Evolutionary conservation across 495 filamentous ascomycete genomes (phyloP), one percentile per base, ranked within the genome.

Genomic region (Penicillium soppii): DNA sequence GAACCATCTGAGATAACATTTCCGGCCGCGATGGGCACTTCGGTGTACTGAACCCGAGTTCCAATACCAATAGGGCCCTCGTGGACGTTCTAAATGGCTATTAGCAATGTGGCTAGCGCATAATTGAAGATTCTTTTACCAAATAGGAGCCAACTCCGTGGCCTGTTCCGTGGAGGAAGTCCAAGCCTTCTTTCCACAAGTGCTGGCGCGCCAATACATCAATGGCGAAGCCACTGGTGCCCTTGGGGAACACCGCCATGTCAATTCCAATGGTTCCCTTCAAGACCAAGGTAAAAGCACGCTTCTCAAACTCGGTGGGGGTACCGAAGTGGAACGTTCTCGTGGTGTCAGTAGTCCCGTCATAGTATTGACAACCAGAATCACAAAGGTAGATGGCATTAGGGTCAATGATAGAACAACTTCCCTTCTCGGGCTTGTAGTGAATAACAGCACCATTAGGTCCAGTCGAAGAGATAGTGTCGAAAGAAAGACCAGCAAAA

Each of bases 41-140:
- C 95, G 7, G 89, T 85, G 65, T 92, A 97, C 57, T 95, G 89
- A 23, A 92, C 79, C 36, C 92, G 81, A 5, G 91, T 96, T 16
- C 95, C 95, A 43, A 99, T 91, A 17, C 95, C 95, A 50, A 99
- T 95, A 6, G 95, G 95, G 0, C 95, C 95, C 67, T 99, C 95
- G 68, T 99, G 95, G 2, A 99, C 95, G 54, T 97, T 97, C 66
- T 92, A 58, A 42, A 62, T 12, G 17, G 12, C 13, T 9, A 27
- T 71, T 49, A 71, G 58, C 29, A 27, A 16, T 7, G 46, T 12
- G 15, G 13, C n/a, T 27, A 8, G 2, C 9, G 7, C 20, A 25
- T 4, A 20, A 12, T 59, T 7, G 40, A 37, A 19, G 8, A 22
- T 12, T 5, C 30, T 38, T 59, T 66, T 70, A 83, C 81, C 64